Evolutionary conservation across 495 filamentous ascomycete species (phyloP), one percentile per base, ranked within the genome.

Genomic region (Trichoderma gamsii): DNA sequence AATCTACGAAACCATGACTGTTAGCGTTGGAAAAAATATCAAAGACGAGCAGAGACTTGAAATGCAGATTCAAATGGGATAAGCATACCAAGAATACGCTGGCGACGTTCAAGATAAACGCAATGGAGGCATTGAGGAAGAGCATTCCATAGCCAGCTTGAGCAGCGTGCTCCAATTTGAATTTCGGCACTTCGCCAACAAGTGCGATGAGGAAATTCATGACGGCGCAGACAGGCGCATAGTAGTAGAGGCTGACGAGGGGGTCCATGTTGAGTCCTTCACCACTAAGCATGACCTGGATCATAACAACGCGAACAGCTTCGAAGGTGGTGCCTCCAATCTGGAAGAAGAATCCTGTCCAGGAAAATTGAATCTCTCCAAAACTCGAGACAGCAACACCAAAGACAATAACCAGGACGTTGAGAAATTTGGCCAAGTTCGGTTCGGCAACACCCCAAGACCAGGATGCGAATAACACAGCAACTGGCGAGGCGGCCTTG

Each of bases 211-310:
- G 49, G 38, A 86, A 82, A 71, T 95, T 95, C 84, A 92, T 89
- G 61, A 85, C 69, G 7, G 90, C 88, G 76, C 90, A 93, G 11
- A 92, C 83, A 0, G 91, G 91, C 0, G 91, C 90, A 71, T 89
- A 92, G 77, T 94, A 95, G 80, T 95, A 95, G 35, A 95, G 83
- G 43, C 87, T 91, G 59, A 93, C 89, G 18, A 95, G 81, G 27
- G 91, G 89, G 71, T 94, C 90, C 91, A 95, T 93, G 75, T 90
- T 90, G 67, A 79, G 76, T 67, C 87, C 87, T n/a, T 85, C 80
- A 3, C 81, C 86, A 63, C 82, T 86, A 8, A 94, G 81, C 66
- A 95, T 77, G 3, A 86, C 83, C 77, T 94, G 86, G 67, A 93
- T 89, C 85, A 93, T 86, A 71, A 91, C 86, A 43, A 95, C 78